phyloP scores from a whole-genome alignment of 805 yeast species.

The Yarrowia phangngaensis region DNA sequence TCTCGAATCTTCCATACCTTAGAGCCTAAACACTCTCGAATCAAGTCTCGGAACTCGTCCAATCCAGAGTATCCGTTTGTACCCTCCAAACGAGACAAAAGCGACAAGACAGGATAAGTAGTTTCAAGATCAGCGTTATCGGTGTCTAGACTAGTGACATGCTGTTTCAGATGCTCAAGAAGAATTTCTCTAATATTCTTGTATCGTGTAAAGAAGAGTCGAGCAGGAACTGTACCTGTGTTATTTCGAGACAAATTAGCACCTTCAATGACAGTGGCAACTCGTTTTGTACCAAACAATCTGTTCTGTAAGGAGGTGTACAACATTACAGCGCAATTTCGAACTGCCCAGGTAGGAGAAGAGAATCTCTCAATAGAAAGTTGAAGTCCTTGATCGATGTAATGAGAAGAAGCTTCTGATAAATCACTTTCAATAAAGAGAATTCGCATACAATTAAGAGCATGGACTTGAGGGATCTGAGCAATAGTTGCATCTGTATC shows the following conservation, averaged over 20 bases:
- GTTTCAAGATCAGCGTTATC: conserved; percentile 49
- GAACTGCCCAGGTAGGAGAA: conserved; percentile 72
- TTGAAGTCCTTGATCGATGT: conserved; percentile 55
- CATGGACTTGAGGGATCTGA: conserved; percentile 82
- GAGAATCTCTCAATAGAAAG: conserved; percentile 61
- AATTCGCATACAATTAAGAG: conserved; percentile 76
- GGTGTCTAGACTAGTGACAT: conserved; percentile 29
- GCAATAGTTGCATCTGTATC: conserved; percentile 41
- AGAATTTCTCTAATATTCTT: conserved; percentile 51
- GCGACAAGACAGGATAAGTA: conserved; percentile 69
- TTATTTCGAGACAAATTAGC: conserved; percentile 31
- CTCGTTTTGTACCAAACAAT: conserved; percentile 60
- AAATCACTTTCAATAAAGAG: conserved; percentile 69
- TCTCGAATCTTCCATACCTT: conserved; percentile 81
- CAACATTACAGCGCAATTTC: conserved; percentile 91
- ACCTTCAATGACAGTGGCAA: conserved; percentile 27
- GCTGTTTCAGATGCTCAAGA: conserved; percentile 36
- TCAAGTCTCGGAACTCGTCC: conserved; percentile 49
- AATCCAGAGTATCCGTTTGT: conserved; percentile 54
- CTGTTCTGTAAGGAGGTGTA: conserved; percentile 80
- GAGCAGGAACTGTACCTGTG: conserved; percentile 45
- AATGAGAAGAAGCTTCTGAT: conserved; percentile 50
- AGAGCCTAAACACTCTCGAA: conserved; percentile 50
- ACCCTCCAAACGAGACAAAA: conserved; percentile 64
- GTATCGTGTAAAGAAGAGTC: conserved; percentile 67